These are phyloP conservation scores for Macadamia tetraphylla DNA, from an alignment of 164 flowering plant species.

Conservation along the genomic window DNA sequence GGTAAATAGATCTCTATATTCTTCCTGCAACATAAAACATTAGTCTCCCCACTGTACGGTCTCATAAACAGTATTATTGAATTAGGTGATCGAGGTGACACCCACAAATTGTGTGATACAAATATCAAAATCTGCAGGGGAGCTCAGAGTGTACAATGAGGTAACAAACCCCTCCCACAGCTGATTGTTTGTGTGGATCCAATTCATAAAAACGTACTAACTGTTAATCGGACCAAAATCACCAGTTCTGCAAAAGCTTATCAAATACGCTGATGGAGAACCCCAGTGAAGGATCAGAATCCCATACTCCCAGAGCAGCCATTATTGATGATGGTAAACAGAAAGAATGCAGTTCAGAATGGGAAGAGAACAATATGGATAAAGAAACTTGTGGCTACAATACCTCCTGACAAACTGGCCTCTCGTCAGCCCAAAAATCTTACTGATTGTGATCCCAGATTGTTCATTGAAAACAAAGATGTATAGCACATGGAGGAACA, in stretches of 20 bases:
- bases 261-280: constrained; percentile 45
- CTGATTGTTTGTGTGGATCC: not conserved
- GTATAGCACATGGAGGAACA: constrained; percentile 3
- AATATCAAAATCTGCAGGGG: constrained; percentile 65
- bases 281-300: constrained; percentile 15
- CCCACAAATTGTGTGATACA: constrained; percentile 69
- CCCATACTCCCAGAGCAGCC: constrained; percentile 6
- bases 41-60: not conserved
- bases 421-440: not conserved
- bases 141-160: constrained; percentile 42
- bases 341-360: constrained; percentile 27
- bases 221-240: constrained; percentile 1
- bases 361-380: constrained; percentile 9
- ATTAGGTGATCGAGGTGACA: constrained; percentile 67
- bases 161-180: constrained; percentile 23
- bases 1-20: constrained; percentile 29
- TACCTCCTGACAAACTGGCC: constrained; percentile 20
- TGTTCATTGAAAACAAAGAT: constrained; percentile 1
- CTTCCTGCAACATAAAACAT: not conserved
- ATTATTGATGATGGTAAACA: constrained; percentile 1
- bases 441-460: not conserved
- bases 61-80: not conserved
- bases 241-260: constrained; percentile 68
- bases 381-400: constrained; percentile 22
- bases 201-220: not conserved